These are phyloP conservation scores for Effrenium voratum DNA, from an alignment of 73 alveolate genomes.

Conservation along the genomic window DNA sequence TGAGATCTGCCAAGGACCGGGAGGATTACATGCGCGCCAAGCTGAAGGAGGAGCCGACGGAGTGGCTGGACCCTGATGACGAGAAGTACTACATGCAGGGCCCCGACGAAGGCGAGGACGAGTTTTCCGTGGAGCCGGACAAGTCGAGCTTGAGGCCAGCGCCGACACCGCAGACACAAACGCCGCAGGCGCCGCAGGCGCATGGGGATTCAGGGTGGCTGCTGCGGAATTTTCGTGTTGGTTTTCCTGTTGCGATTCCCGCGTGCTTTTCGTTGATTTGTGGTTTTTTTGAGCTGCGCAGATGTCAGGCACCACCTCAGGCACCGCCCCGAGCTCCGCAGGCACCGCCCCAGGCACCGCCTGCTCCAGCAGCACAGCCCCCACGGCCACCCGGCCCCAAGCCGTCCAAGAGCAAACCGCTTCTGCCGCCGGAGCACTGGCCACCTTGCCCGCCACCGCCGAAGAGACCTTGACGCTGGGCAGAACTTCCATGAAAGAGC, in stretches of 20 bases:
- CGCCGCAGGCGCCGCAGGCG: too few species aligned
- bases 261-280: too few species aligned
- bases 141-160: not conserved
- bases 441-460: constrained; percentile 15
- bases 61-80: constrained; percentile 94
- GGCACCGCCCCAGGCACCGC: not conserved
- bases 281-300: not conserved
- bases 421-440: not conserved
- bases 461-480: too few species aligned
- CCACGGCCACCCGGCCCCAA: not conserved
- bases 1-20: constrained; percentile 75
- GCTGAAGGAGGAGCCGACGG: constrained; percentile 89
- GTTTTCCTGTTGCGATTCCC: too few species aligned
- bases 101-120: constrained; percentile 32
- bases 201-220: too few species aligned
- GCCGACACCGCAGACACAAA: not conserved
- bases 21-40: constrained; percentile 91
- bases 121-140: constrained; percentile 78
- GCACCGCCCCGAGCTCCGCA: not conserved
- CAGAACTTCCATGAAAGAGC: not conserved
- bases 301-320: too few species aligned
- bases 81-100: constrained; percentile 92
- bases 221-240: too few species aligned
- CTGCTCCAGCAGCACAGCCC: not conserved
- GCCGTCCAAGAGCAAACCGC: not conserved